Evolutionary conservation across 306 rosid species (phyloP).

Genomic region (Rosa rugosa): DNA sequence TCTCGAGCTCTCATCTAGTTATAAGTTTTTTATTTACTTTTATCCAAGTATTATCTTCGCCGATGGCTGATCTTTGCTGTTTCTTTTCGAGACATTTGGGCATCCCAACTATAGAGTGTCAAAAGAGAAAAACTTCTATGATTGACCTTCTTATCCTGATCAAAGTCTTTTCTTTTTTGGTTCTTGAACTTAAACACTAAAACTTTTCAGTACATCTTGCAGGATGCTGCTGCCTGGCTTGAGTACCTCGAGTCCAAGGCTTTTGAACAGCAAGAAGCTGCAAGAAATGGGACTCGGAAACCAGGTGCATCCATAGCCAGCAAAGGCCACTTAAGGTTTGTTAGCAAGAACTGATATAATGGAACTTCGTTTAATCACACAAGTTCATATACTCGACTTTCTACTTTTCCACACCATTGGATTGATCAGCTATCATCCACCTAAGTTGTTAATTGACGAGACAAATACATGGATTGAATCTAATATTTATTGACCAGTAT

Average conservation of each 20-base stretch:
- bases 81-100: not conserved
- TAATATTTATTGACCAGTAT: not conserved
- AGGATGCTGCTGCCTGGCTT: conserved; percentile 99
- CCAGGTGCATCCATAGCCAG: conserved; percentile 97
- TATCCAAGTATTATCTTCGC: not conserved
- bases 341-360: conserved; percentile 18
- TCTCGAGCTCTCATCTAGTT: conserved; percentile 19
- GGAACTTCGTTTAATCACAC: not conserved
- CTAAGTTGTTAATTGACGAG: not conserved
- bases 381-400: not conserved
- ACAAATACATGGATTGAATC: too few relatives aligned
- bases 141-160: too few relatives aligned
- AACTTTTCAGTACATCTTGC: conserved; percentile 23
- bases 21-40: not conserved
- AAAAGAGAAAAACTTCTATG: not conserved
- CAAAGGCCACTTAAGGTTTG: conserved; percentile 94
- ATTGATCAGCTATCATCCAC: not conserved
- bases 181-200: too few relatives aligned
- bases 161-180: too few relatives aligned
- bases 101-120: not conserved
- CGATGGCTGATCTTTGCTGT: not conserved
- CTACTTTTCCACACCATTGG: not conserved
- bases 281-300: conserved; percentile 87
- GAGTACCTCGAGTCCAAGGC: conserved; percentile 99
- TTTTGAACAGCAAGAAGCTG: conserved; percentile 99